Percentiles rank a stretch among this genome's conserved stretches.
Evolutionary conservation across 345 rosid genomes (phyloP).

Genomic region (Eucalyptus microcorys): DNA sequence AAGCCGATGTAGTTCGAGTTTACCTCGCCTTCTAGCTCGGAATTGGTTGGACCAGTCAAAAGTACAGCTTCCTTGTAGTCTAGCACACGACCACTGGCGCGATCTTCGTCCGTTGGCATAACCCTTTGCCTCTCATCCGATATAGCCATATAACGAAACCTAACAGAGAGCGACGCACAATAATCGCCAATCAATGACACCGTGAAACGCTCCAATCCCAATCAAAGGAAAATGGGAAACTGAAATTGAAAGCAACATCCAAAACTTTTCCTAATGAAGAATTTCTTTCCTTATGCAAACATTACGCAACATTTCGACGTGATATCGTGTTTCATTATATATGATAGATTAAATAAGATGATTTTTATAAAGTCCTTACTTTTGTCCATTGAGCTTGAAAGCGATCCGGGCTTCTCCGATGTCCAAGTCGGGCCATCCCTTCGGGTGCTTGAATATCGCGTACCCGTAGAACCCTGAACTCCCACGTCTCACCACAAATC

Average conservation of each 20-base stretch:
- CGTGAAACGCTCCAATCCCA: neutral
- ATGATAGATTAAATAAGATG: neutral
- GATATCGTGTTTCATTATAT: too few species aligned
- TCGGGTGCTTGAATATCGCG: neutral
- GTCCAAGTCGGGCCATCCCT: neutral
- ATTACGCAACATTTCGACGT: too few species aligned
- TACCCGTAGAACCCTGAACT: neutral
- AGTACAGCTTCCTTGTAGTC: too few species aligned
- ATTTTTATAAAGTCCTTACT: neutral
- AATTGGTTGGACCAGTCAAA: too few species aligned
- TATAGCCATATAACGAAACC: slow-evolving; percentile 27
- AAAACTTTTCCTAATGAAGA: neutral
- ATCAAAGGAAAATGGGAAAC: neutral
- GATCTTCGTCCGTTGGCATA: slow-evolving; percentile 20
- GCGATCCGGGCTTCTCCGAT: neutral
- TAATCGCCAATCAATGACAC: neutral
- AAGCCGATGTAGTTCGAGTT: too few species aligned
- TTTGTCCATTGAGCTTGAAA: neutral
- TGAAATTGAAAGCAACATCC: too few species aligned
- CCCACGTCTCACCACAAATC: neutral
- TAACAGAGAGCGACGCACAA: neutral
- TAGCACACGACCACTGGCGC: neutral
- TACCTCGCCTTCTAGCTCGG: too few species aligned
- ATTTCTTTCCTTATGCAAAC: neutral
- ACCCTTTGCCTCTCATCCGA: slow-evolving; percentile 19